phyloP scores from a whole-genome alignment of 768 basidiomycete species.

The Macrolepiota albuminosa region DNA sequence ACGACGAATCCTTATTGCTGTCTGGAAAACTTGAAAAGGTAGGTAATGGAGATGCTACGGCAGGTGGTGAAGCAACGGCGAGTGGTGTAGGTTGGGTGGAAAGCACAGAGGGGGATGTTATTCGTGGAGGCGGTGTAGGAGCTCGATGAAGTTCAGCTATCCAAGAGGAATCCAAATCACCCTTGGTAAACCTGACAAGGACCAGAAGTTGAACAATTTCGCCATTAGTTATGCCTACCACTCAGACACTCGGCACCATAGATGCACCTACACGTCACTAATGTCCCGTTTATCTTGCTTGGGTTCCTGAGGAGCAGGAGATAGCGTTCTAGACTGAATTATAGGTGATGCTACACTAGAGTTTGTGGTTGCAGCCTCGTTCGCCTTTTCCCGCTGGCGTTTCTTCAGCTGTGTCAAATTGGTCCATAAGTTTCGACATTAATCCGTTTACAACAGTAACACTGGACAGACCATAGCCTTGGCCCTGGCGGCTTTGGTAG shows the following conservation, averaged over 20 bases:
- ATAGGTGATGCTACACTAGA: constrained; percentile 37
- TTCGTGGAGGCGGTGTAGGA: constrained; percentile 28
- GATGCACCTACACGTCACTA: constrained; percentile 59
- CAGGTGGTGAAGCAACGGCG: constrained; percentile 11
- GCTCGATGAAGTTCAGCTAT: constrained; percentile 51
- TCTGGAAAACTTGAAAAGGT: constrained; percentile 4
- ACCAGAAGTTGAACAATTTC: constrained; percentile 4
- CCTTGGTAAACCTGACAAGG: constrained; percentile 35
- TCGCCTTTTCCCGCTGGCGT: constrained; percentile 68
- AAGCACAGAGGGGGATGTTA: constrained; percentile 13
- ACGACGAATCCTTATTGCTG: constrained; percentile 9
- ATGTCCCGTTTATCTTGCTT: constrained; percentile 46
- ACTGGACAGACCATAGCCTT: constrained; percentile 64
- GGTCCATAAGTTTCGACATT: constrained; percentile 3
- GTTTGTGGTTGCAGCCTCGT: constrained; percentile 28
- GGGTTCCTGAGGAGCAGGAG: constrained; percentile 44
- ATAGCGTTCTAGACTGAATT: constrained; percentile 35
- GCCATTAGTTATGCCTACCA: constrained; percentile 3
- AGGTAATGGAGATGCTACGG: constrained; percentile 12
- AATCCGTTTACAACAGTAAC: constrained; percentile 1
- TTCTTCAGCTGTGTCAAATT: constrained; percentile 62
- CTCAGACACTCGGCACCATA: constrained; percentile 9
- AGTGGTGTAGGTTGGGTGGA: constrained; percentile 8
- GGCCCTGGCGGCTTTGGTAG: constrained; percentile 77
- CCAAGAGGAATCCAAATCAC: constrained; percentile 52